Conservation (phyloP, 768 basidiomycete species). For the Lenzites betulinus region DNA sequence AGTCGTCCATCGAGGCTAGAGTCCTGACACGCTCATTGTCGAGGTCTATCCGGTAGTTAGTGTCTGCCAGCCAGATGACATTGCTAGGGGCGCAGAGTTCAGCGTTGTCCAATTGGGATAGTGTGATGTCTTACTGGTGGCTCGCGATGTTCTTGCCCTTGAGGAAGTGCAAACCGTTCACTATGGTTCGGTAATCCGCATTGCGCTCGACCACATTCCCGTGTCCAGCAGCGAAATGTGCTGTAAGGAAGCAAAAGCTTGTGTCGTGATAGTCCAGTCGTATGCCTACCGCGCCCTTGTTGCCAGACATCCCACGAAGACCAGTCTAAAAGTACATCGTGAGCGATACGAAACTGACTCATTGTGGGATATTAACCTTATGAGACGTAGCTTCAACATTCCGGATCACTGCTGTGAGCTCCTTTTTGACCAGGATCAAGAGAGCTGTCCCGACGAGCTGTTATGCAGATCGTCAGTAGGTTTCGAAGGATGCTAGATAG, state of each 20-base stretch:
- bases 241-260: slow-evolving; percentile 92
- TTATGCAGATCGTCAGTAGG: slow-evolving; percentile 3
- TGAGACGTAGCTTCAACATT: slow-evolving; percentile 91
- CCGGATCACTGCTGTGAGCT: slow-evolving; percentile 75
- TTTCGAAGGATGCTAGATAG: background rate
- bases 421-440: slow-evolving; percentile 79
- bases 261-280: slow-evolving; percentile 91
- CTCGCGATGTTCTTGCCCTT: slow-evolving; percentile 86
- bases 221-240: slow-evolving; percentile 97
- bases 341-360: background rate
- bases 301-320: slow-evolving; percentile 91
- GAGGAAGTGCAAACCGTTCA: slow-evolving; percentile 79
- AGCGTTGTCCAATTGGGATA: no score
- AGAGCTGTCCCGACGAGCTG: slow-evolving; percentile 95
- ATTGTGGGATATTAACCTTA: slow-evolving; percentile 61
- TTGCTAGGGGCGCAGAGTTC: slow-evolving; percentile 53
- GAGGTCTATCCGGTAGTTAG: slow-evolving; percentile 91
- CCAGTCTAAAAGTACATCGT: slow-evolving; percentile 59
- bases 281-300: slow-evolving; percentile 95
- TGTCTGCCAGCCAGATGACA: slow-evolving; percentile 92
- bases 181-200: slow-evolving; percentile 88
- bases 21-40: slow-evolving; percentile 79
- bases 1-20: slow-evolving; percentile 63
- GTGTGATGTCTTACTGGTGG: slow-evolving; percentile 76
- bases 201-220: slow-evolving; percentile 88